phyloP scores from a whole-genome alignment of 176 grass and related monocot genomes.

The Oryza australiensis region DNA sequence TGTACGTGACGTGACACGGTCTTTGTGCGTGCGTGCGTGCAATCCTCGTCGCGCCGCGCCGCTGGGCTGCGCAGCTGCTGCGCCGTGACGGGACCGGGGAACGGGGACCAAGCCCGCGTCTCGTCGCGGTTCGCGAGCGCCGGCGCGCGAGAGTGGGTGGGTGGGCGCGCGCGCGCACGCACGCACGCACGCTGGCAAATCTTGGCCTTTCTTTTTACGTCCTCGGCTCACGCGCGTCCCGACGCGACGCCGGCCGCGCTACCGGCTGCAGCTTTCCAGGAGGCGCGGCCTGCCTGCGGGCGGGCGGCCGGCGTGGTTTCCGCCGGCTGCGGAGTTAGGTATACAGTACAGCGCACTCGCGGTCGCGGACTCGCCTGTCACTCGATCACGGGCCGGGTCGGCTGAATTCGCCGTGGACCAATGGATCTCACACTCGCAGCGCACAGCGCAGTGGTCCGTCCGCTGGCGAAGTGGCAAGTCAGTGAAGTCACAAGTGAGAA shows the following conservation, averaged over 20 bases:
- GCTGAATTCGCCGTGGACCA: constrained; percentile 16
- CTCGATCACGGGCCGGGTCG: constrained; percentile 19
- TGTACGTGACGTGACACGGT: background rate
- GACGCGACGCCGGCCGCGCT: too few relatives aligned
- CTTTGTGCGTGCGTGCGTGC: background rate
- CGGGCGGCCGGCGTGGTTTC: background rate
- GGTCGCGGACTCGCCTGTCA: background rate
- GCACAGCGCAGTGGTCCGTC: background rate
- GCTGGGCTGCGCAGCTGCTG: background rate
- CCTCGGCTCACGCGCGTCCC: background rate
- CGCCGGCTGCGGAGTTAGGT: background rate
- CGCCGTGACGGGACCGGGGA: too few relatives aligned
- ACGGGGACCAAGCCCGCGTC: background rate
- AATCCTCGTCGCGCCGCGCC: background rate
- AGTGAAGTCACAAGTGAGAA: background rate
- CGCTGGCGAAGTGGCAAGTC: too few relatives aligned
- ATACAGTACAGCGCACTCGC: background rate
- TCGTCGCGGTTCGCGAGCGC: background rate
- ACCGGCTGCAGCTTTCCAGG: background rate
- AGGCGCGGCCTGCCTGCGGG: background rate
- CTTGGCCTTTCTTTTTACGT: background rate
- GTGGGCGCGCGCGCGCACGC: too few relatives aligned
- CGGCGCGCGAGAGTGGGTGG: too few relatives aligned
- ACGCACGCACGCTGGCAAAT: background rate
- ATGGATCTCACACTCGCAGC: background rate